Evolutionary conservation across 495 filamentous ascomycete species (phyloP).

Genomic region (Margaritispora aquatica): DNA sequence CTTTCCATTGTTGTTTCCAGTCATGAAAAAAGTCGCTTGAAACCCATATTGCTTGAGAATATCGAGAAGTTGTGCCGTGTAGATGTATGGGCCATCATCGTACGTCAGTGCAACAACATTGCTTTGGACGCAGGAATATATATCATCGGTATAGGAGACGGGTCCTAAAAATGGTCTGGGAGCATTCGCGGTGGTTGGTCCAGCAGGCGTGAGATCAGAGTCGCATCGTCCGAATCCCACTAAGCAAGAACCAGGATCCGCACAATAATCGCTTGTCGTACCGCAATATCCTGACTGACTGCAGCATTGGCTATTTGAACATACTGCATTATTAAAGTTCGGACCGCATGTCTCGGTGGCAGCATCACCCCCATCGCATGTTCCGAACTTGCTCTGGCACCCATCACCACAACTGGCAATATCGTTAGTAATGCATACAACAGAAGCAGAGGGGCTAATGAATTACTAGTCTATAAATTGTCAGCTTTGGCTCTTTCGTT

Average conservation of each 20-base stretch:
- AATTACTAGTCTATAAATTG: background rate
- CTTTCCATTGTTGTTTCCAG: constrained; percentile 29
- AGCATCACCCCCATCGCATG: constrained; percentile 21
- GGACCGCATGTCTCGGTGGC: constrained; percentile 7
- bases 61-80: constrained; percentile 55
- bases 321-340: constrained; percentile 4
- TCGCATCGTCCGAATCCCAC: constrained; percentile 18
- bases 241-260: constrained; percentile 19
- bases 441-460: background rate
- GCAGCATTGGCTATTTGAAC: constrained; percentile 13
- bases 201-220: constrained; percentile 14
- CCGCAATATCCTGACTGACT: constrained; percentile 19
- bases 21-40: constrained; percentile 66
- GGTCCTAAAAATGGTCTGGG: constrained; percentile 28
- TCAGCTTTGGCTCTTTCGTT: background rate
- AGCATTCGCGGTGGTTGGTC: constrained; percentile 6
- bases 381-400: constrained; percentile 39
- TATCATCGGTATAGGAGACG: constrained; percentile 46
- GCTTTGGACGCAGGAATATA: constrained; percentile 53
- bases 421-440: background rate
- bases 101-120: constrained; percentile 61
- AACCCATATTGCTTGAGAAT: constrained; percentile 48
- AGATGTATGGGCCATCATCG: constrained; percentile 64
- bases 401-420: constrained; percentile 42
- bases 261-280: constrained; percentile 16